phyloP scores from a whole-genome alignment of 2,329 filamentous ascomycete genomes.

The Trichophaea hybrida region DNA sequence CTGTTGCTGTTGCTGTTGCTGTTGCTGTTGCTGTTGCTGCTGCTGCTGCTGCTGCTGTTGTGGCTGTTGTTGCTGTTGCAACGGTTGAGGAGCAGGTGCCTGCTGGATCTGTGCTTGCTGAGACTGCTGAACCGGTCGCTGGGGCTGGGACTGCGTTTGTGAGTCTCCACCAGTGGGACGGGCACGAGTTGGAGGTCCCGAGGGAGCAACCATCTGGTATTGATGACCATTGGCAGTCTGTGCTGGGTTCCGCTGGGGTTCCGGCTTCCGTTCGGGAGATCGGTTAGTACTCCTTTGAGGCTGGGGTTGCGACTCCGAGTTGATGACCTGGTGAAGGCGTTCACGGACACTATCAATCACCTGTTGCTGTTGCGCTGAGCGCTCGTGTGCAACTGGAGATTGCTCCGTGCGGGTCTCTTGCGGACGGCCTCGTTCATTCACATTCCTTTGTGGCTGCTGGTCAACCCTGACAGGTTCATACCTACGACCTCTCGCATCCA shows the following conservation, averaged over 20 bases:
- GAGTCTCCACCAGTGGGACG: neutral
- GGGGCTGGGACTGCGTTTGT: neutral
- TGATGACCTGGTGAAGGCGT: neutral
- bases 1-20: too few species aligned
- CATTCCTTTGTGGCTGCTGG: slow-evolving; percentile 14
- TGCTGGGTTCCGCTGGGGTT: neutral
- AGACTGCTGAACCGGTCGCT: neutral
- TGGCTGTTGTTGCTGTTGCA: neutral
- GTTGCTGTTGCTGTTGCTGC: neutral
- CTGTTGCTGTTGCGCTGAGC: neutral
- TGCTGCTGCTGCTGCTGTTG: neutral
- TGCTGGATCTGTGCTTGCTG: neutral
- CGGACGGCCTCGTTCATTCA: neutral
- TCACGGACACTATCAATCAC: neutral
- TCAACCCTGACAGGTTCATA: slow-evolving; percentile 16
- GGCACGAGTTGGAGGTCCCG: neutral
- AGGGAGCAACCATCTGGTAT: neutral
- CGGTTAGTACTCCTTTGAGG: neutral
- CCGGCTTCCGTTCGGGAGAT: neutral
- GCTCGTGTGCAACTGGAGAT: neutral
- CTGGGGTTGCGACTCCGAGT: neutral
- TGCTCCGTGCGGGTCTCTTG: neutral
- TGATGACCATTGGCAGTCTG: neutral
- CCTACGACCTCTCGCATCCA: slow-evolving; percentile 12
- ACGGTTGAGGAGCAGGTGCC: neutral